phyloP scores from a whole-genome alignment of 2,329 filamentous ascomycete species.

The Davidsoniella virescens region DNA sequence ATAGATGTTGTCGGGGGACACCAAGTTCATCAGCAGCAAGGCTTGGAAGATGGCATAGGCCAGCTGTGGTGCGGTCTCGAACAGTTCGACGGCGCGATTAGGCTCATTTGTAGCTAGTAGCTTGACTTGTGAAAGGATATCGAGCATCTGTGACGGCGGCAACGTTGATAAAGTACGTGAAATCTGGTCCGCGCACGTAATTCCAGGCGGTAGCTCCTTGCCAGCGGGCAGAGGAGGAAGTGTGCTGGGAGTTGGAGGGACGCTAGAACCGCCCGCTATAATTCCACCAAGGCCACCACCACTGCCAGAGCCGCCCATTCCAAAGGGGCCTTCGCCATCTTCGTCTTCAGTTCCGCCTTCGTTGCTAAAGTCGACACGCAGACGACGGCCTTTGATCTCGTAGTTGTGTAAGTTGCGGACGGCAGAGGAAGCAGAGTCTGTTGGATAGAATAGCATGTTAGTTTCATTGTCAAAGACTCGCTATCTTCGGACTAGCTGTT shows the following conservation, averaged over 20 bases:
- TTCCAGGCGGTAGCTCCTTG: slow-evolving; percentile 64
- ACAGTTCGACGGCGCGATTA: slow-evolving; percentile 65
- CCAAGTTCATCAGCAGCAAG: slow-evolving; percentile 78
- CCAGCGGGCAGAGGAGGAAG: slow-evolving; percentile 74
- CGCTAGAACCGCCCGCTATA: slow-evolving; percentile 16
- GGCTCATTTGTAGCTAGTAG: slow-evolving; percentile 69
- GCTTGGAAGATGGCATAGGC: slow-evolving; percentile 92
- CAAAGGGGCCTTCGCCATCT: slow-evolving; percentile 20
- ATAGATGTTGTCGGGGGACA: slow-evolving; percentile 68
- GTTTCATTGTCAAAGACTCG: not conserved
- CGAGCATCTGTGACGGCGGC: slow-evolving; percentile 75
- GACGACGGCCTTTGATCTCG: slow-evolving; percentile 86
- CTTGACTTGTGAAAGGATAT: slow-evolving; percentile 92
- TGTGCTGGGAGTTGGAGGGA: slow-evolving; percentile 26
- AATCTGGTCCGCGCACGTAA: slow-evolving; percentile 79
- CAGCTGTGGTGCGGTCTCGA: slow-evolving; percentile 79
- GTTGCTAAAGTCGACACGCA: slow-evolving; percentile 91
- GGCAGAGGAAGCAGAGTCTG: slow-evolving; percentile 72
- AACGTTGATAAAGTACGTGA: slow-evolving; percentile 78
- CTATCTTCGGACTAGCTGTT: not conserved
- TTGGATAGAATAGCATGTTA: slow-evolving; percentile 1
- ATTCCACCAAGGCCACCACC: slow-evolving; percentile 17
- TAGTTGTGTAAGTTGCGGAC: slow-evolving; percentile 91
- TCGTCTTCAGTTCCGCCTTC: slow-evolving; percentile 64
- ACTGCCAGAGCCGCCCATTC: slow-evolving; percentile 8